Conservation (phyloP, 805 yeast species). For the Wickerhamomyces xylosicus region DNA sequence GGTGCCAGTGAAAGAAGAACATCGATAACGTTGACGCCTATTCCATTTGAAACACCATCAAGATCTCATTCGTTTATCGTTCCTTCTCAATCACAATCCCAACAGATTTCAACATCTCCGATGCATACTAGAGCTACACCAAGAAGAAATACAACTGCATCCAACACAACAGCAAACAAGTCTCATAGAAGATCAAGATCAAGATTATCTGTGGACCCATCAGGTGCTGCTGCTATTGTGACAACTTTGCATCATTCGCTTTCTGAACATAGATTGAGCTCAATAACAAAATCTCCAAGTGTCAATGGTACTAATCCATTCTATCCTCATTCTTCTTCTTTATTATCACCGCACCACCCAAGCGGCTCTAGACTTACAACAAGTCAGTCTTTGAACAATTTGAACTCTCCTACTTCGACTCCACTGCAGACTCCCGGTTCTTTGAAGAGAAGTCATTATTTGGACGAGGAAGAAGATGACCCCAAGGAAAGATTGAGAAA, state of each 20-base stretch:
- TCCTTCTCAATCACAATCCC: no score
- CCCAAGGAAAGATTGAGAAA: neutral
- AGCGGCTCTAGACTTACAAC: neutral
- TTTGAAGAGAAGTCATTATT: conserved; percentile 4
- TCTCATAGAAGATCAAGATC: conserved; percentile 32
- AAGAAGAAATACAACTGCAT: conserved; percentile 1
- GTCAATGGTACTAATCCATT: conserved; percentile 32
- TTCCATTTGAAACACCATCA: conserved; percentile 9
- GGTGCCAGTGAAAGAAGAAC: conserved; percentile 7
- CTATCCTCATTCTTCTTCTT: conserved; percentile 33
- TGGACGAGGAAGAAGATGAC: neutral
- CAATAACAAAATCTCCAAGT: conserved; percentile 22
- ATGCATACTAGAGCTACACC: conserved; percentile 1
- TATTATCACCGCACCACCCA: conserved; percentile 26
- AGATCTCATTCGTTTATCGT: neutral
- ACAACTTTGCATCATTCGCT: conserved; percentile 14
- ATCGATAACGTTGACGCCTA: conserved; percentile 23
- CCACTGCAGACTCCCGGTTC: conserved; percentile 17
- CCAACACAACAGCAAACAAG: conserved; percentile 7
- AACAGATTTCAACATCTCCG: neutral
- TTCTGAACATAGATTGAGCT: neutral
- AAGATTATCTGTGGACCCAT: conserved; percentile 27
- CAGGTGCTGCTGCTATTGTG: conserved; percentile 18
- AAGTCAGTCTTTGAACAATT: conserved; percentile 1
- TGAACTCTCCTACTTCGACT: conserved; percentile 12